phyloP scores from a whole-genome alignment of 371 early-diverging fungal genomes.

The Mucor irregularis region DNA sequence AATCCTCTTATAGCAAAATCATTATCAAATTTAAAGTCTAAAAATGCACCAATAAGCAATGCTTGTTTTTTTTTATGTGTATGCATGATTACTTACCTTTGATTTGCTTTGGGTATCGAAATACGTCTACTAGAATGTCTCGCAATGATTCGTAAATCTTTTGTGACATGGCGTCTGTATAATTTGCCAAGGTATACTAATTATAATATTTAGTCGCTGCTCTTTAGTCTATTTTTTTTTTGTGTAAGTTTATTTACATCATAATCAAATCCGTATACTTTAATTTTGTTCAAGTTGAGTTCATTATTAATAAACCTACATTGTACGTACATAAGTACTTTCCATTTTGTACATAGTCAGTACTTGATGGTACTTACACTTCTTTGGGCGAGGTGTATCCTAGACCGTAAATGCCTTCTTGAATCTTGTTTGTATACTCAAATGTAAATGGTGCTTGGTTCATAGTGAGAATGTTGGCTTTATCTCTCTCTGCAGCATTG shows the following conservation, averaged over 20 bases:
- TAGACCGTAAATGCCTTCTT: constrained; percentile 2
- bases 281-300: constrained; percentile 37
- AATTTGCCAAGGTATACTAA: constrained; percentile 66
- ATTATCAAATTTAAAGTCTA: constrained; percentile 58
- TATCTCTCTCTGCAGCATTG: constrained; percentile 22
- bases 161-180: constrained; percentile 54
- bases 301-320: constrained; percentile 56
- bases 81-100: constrained; percentile 28
- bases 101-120: constrained; percentile 56
- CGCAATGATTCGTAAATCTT: constrained; percentile 61
- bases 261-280: constrained; percentile 56
- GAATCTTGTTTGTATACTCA: too few species aligned
- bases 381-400: constrained; percentile 18
- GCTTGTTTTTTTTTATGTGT: too few species aligned
- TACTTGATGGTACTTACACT: constrained; percentile 8
- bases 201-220: too few species aligned
- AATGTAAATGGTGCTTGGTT: too few species aligned
- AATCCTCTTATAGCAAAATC: constrained; percentile 67
- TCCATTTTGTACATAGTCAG: background rate
- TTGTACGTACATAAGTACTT: background rate
- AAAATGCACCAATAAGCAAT: too few species aligned
- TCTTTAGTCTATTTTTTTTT: too few species aligned
- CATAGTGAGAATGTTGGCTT: constrained; percentile 27
- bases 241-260: constrained; percentile 29
- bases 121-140: constrained; percentile 53